Percentiles rank a stretch among this genome's conserved stretches.
These are phyloP conservation scores for Dryas octopetala DNA, from an alignment of 306 rosid species.

Conservation along the genomic window DNA sequence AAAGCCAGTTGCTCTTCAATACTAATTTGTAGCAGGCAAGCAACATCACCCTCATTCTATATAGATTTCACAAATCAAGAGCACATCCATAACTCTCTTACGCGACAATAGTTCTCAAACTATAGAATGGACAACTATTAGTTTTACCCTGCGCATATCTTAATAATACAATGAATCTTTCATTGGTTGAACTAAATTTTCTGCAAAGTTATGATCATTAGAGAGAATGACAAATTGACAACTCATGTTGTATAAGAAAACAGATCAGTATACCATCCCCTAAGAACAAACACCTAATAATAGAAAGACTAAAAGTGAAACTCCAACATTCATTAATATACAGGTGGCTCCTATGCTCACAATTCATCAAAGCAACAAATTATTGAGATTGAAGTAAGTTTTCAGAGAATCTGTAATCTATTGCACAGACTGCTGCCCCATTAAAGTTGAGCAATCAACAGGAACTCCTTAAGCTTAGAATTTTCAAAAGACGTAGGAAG, in stretches of 20 bases:
- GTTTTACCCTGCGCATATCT: background rate
- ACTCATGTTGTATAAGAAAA: background rate
- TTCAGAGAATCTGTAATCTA: background rate
- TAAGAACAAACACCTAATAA: background rate
- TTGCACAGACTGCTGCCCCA: background rate
- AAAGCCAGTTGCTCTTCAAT: background rate
- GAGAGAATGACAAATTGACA: background rate
- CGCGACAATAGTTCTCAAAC: background rate
- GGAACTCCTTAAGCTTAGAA: background rate
- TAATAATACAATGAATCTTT: background rate
- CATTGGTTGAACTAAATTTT: background rate
- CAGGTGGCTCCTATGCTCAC: too few species aligned
- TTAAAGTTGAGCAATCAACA: background rate
- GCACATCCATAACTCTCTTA: background rate
- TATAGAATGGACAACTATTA: background rate
- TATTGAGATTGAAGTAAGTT: background rate
- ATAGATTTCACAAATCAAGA: background rate
- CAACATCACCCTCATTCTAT: background rate
- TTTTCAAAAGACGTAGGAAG: background rate
- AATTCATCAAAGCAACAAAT: background rate
- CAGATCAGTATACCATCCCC: background rate
- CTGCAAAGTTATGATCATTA: background rate
- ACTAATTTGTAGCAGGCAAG: background rate
- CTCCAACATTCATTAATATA: background rate
- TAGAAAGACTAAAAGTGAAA: background rate